Evolutionary conservation across 768 basidiomycete genomes (phyloP).

Genomic region (Auricularia heimuer): DNA sequence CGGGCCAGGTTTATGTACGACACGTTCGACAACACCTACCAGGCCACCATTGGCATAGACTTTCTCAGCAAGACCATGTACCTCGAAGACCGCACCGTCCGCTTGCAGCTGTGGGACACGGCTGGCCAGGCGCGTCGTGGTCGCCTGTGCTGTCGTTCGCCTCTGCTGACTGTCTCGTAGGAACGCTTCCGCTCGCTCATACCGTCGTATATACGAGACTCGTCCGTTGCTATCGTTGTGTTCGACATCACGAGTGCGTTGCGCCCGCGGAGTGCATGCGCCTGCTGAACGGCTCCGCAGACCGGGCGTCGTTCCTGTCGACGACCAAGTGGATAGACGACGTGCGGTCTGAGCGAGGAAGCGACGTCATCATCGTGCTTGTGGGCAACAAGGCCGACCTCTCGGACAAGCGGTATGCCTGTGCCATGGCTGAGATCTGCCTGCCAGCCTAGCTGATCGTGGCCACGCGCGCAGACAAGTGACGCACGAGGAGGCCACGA

Average conservation of each 20-base stretch:
- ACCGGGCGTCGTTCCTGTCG: constrained; percentile 95
- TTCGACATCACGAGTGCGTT: constrained; percentile 95
- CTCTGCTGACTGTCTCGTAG: constrained; percentile 27
- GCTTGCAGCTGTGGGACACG: constrained; percentile 97
- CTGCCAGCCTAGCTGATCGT: constrained; percentile 7
- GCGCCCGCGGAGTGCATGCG: background rate
- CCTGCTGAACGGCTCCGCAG: constrained; percentile 30
- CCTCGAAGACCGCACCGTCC: constrained; percentile 93
- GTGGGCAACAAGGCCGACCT: constrained; percentile 99
- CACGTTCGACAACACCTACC: constrained; percentile 99
- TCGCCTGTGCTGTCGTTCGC: too few relatives aligned
- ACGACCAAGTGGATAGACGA: constrained; percentile 99
- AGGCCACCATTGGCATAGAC: constrained; percentile 96
- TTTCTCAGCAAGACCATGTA: constrained; percentile 99
- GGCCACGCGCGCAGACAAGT: constrained; percentile 64
- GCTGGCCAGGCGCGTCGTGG: constrained; percentile 67
- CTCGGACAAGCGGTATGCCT: constrained; percentile 87
- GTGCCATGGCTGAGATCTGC: background rate
- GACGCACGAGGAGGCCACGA: constrained; percentile 94
- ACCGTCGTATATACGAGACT: constrained; percentile 97
- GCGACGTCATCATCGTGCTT: constrained; percentile 95
- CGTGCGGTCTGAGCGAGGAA: constrained; percentile 92
- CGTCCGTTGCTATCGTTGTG: constrained; percentile 96
- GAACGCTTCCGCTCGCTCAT: constrained; percentile 96
- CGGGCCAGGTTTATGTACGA: constrained; percentile 88